These are phyloP conservation scores for Colletotrichum sp. DNA, from an alignment of 2,329 filamentous ascomycete genomes.

Conservation along the genomic window DNA sequence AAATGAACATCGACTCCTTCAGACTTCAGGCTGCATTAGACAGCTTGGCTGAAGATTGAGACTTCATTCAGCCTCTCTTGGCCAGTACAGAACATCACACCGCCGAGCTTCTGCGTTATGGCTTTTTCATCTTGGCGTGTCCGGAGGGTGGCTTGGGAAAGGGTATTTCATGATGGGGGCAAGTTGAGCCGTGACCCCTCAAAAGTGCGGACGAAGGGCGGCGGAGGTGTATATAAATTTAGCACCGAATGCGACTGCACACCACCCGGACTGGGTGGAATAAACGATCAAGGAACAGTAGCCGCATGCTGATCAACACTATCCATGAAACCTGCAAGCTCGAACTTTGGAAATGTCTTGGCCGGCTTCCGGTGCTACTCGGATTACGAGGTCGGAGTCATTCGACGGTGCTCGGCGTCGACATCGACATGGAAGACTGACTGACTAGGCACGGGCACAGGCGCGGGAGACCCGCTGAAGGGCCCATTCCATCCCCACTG, in stretches of 20 bases:
- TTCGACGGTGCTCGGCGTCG: background rate
- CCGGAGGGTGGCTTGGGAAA: background rate
- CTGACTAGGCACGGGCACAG: background rate
- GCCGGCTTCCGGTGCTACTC: background rate
- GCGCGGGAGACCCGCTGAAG: background rate
- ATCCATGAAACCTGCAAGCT: background rate
- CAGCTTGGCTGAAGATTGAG: background rate
- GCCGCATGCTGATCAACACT: background rate
- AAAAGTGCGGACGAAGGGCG: background rate
- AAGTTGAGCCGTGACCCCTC: background rate
- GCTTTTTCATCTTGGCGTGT: background rate
- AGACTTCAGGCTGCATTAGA: background rate
- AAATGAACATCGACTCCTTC: background rate
- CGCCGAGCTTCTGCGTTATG: background rate
- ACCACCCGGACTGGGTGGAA: background rate
- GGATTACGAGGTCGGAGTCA: background rate
- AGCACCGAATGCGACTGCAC: background rate
- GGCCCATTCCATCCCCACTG: background rate
- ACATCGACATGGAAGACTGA: background rate
- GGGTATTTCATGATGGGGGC: background rate
- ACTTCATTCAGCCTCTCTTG: background rate
- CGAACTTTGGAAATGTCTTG: background rate
- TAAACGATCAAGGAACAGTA: background rate
- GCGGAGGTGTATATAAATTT: background rate
- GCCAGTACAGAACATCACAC: background rate